Percentiles rank a stretch among this genome's conserved stretches.
These are phyloP conservation scores for Sarocladium oryzae DNA, from an alignment of 2,329 filamentous ascomycete genomes.

Conservation along the genomic window DNA sequence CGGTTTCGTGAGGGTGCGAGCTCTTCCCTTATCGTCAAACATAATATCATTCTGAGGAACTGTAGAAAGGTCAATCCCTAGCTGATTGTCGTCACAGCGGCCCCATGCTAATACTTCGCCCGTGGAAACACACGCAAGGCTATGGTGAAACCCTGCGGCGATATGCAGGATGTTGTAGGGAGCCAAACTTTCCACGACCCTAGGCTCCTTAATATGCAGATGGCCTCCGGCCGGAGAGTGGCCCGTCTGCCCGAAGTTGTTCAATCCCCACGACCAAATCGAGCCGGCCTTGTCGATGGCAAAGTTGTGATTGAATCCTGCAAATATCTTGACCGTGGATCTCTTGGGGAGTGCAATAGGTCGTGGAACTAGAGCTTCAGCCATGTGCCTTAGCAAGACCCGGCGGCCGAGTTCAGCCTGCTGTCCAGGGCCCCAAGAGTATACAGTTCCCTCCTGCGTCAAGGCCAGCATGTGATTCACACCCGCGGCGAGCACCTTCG, in stretches of 20 bases:
- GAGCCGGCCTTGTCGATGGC: background rate
- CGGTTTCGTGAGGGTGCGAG: conserved; percentile 48
- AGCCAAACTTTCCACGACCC: conserved; percentile 44
- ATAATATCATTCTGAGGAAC: conserved; percentile 38
- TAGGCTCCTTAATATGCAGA: background rate
- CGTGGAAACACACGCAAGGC: conserved; percentile 44
- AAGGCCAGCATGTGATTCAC: conserved; percentile 52
- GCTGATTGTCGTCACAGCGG: conserved; percentile 35
- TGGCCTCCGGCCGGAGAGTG: conserved; percentile 35
- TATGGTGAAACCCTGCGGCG: conserved; percentile 60
- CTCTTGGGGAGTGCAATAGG: conserved; percentile 17
- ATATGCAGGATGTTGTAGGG: conserved; percentile 50
- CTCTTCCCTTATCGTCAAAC: conserved; percentile 47
- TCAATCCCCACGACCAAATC: conserved; percentile 56
- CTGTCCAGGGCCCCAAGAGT: conserved; percentile 51
- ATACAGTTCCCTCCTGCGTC: conserved; percentile 43
- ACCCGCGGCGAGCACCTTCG: conserved; percentile 45
- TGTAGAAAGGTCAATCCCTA: conserved; percentile 43
- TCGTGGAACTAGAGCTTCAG: conserved; percentile 39
- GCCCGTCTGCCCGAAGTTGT: conserved; percentile 66
- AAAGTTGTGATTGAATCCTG: conserved; percentile 1
- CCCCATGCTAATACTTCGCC: conserved; percentile 49
- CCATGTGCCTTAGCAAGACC: conserved; percentile 19
- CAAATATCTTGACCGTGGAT: conserved; percentile 30
- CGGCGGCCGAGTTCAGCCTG: conserved; percentile 25